Evolutionary conservation across 2,329 filamentous ascomycete species (phyloP), one percentile per base, ranked within the genome.

Genomic region (Aspergillus puulaauensis): DNA sequence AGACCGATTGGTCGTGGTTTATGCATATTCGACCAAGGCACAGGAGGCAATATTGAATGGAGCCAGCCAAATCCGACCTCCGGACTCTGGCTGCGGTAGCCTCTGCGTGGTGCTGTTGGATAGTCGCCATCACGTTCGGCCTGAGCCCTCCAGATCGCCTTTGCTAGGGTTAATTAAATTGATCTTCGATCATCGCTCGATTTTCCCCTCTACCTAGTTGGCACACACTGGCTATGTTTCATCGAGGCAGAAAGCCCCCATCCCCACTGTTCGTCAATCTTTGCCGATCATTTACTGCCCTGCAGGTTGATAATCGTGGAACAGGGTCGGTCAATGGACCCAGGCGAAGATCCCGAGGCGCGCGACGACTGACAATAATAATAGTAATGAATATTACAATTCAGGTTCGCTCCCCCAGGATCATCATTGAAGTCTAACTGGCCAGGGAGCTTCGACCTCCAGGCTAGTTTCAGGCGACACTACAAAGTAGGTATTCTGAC

Each of bases 231-330:
- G 55, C 35, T 50, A 56, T 57, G 58, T 64, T 59, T 62, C 59
- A 58, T 57, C 46, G 51, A 58, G 49, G 48, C 51, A 52, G 35
- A 59, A 59, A 59, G 24, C 45, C 40, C 47, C 52, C 49, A 52
- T 44, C 57, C 55, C 61, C 62, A 59, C 21, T 53, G 59, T 56
- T 58, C 54, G 52, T 56, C 58, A 62, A 54, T 60, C 56, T 51
- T 35, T 47, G 64, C 35, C 59, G 64, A 67, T 69, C 65, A 63
- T 48, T 50, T 50, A 57, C 59, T 60, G 60, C 57, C 61, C 57
- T 58, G 55, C 56, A 55, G 53, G 47, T 55, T 17, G 47, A 52
- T 37, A 54, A 57, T 31, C 52, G 59, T 62, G 53, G 48, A 50
- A 52, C 49, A 50, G 52, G 52, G 54, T 56, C 41, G 37, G 46